A percentile compares a stretch with the other conserved stretches of the same genome.
These are phyloP conservation scores for Globisporangium cystogenes DNA, from an alignment of 352 stramenopile genomes.

Conservation along the genomic window DNA sequence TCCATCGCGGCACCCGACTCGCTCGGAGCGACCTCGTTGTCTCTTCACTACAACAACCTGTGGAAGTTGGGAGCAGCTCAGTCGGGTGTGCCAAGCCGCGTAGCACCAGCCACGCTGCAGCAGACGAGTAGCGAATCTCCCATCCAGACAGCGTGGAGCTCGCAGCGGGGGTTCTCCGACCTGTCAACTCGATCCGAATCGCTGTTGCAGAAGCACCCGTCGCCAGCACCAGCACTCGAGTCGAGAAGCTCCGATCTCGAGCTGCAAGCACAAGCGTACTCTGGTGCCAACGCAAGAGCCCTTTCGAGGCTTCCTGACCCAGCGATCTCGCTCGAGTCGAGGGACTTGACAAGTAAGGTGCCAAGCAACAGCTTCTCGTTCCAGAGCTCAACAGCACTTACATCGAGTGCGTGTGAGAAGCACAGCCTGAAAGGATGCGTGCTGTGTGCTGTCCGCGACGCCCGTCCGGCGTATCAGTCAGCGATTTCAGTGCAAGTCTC, in stretches of 20 bases:
- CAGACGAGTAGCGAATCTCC: not conserved
- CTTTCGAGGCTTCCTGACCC: not conserved
- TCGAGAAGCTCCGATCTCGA: not conserved
- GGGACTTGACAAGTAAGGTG: not conserved
- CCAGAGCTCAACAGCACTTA: not conserved
- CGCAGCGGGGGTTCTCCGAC: not conserved
- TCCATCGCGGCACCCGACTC: not conserved
- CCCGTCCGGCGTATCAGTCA: not conserved
- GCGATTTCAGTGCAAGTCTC: not conserved
- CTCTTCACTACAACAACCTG: not conserved
- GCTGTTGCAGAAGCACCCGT: not conserved
- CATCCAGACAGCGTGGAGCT: not conserved
- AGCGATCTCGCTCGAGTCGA: not conserved
- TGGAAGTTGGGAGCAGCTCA: not conserved
- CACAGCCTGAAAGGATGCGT: constrained; percentile 65
- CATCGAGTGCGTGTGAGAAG: constrained; percentile 22
- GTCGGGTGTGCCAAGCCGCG: not conserved
- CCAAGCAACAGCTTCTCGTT: not conserved
- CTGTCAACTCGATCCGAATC: not conserved
- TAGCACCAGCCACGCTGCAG: not conserved
- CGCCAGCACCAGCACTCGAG: not conserved
- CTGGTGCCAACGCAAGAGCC: not conserved
- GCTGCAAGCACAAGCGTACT: not conserved
- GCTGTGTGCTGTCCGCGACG: constrained; percentile 36
- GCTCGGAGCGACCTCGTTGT: not conserved